Percentiles rank a stretch among this genome's conserved stretches.
Conservation (phyloP, 2,329 filamentous ascomycete genomes). For the Gnomoniopsis smithogilvyi region DNA sequence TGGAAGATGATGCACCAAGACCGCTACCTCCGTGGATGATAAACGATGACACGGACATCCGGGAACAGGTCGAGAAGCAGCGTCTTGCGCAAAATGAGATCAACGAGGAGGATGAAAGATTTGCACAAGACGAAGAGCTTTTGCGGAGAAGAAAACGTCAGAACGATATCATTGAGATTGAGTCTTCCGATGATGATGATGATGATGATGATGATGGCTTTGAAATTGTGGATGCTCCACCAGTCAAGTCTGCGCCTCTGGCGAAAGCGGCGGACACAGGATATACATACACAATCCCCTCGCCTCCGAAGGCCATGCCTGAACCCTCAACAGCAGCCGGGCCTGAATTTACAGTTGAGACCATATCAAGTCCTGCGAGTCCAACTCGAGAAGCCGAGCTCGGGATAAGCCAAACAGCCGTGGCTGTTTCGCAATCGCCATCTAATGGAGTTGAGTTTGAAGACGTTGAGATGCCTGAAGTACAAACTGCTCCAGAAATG, state of each 20-base stretch:
- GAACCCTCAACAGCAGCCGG: neutral
- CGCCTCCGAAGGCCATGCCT: conserved; percentile 26
- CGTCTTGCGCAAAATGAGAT: conserved; percentile 55
- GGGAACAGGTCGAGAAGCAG: conserved; percentile 59
- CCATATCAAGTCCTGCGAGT: neutral
- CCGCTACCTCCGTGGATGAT: conserved; percentile 75
- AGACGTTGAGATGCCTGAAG: conserved; percentile 28
- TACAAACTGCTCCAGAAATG: conserved; percentile 2
- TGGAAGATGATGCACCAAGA: conserved; percentile 41
- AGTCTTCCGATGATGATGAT: conserved; percentile 57
- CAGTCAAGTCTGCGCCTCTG: neutral
- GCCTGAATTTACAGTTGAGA: neutral
- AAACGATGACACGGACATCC: conserved; percentile 62
- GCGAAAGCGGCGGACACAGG: neutral
- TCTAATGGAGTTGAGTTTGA: conserved; percentile 33
- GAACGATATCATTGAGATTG: conserved; percentile 57
- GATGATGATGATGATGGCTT: too few relatives aligned
- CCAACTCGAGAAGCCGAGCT: neutral
- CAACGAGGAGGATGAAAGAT: conserved; percentile 60
- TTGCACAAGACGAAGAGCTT: conserved; percentile 53
- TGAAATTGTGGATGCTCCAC: conserved; percentile 51
- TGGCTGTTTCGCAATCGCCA: conserved; percentile 10
- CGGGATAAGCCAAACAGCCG: too few relatives aligned
- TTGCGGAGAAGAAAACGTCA: conserved; percentile 39
- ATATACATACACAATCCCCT: neutral